These are phyloP conservation scores for Talaromyces sp. DNA, from an alignment of 2,329 filamentous ascomycete genomes.

Conservation along the genomic window DNA sequence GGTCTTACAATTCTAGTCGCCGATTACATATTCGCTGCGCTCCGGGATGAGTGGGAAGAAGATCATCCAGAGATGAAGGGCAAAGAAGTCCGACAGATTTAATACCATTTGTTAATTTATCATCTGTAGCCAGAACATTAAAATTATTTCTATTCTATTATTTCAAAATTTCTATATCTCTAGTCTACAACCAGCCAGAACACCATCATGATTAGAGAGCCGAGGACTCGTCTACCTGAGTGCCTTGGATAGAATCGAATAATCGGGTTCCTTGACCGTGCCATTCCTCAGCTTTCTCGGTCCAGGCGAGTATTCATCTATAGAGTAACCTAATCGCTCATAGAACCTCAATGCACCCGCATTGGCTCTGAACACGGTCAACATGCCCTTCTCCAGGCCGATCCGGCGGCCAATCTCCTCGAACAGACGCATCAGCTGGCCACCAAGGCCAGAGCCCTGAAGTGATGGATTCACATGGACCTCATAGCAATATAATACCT, in stretches of 20 bases:
- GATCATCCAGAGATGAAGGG: constrained; percentile 86
- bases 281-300: constrained; percentile 48
- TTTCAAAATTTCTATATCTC: background rate
- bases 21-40: constrained; percentile 79
- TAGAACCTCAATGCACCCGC: constrained; percentile 46
- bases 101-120: constrained; percentile 18
- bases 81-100: constrained; percentile 83
- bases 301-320: constrained; percentile 50
- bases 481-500: constrained; percentile 63
- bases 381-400: constrained; percentile 53
- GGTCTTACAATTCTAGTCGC: constrained; percentile 82
- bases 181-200: background rate
- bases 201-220: background rate
- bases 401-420: constrained; percentile 45
- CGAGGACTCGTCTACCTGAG: constrained; percentile 17
- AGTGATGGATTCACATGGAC: constrained; percentile 48
- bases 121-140: background rate
- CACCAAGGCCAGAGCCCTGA: constrained; percentile 50
- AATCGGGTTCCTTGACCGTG: constrained; percentile 46
- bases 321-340: constrained; percentile 44
- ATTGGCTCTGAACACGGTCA: constrained; percentile 57
- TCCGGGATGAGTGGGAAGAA: constrained; percentile 90
- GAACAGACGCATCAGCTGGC: constrained; percentile 44
- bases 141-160: background rate
- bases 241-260: constrained; percentile 50